phyloP scores from a whole-genome alignment of 2,329 filamentous ascomycete species.

The Penicillium decumbens region DNA sequence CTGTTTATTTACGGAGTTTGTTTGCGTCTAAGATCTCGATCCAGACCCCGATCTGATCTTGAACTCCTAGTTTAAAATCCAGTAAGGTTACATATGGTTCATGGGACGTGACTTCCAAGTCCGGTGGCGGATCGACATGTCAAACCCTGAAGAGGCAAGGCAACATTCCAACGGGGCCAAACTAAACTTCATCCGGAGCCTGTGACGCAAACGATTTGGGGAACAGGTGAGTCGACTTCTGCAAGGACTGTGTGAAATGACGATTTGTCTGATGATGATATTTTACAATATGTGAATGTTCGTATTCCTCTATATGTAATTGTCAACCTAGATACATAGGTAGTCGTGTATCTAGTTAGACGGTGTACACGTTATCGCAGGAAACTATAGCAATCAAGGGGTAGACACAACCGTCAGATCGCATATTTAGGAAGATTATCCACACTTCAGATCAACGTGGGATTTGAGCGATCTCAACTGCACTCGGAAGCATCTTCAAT shows the following conservation, averaged over 20 bases:
- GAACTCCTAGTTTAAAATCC: not conserved
- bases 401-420: not conserved
- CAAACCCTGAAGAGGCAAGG: slow-evolving; percentile 20
- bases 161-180: slow-evolving; percentile 19
- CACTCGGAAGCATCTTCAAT: slow-evolving; percentile 25
- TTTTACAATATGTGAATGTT: not conserved
- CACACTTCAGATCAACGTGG: slow-evolving; percentile 9
- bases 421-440: not conserved
- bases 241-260: not conserved
- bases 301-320: not conserved
- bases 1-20: slow-evolving; percentile 23
- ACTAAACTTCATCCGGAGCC: slow-evolving; percentile 24
- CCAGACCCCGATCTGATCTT: not conserved
- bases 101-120: not conserved
- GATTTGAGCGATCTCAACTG: slow-evolving; percentile 10
- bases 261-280: not conserved
- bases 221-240: not conserved
- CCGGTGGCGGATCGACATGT: slow-evolving; percentile 18
- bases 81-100: slow-evolving; percentile 15
- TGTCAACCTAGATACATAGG: not conserved
- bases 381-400: not conserved
- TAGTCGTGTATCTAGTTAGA: not conserved
- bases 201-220: slow-evolving; percentile 24
- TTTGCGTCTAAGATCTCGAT: slow-evolving; percentile 15
- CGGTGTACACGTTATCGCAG: not conserved